Evolutionary conservation across 2,329 filamentous ascomycete species (phyloP).

Genomic region (Trichoderma koningii): DNA sequence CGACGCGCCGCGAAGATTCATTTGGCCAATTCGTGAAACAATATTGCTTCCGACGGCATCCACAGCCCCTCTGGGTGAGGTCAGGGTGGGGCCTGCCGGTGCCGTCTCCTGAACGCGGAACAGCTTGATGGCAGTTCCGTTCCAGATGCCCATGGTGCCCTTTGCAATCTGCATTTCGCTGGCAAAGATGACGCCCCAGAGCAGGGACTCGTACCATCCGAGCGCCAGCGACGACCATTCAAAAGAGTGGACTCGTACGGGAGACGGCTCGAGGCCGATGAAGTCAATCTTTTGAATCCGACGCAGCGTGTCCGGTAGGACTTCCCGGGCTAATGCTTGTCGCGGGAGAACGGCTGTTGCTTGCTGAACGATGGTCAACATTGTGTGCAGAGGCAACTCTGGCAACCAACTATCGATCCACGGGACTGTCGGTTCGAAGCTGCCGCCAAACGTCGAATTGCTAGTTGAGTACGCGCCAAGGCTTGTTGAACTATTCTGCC

Average conservation of each 20-base stretch:
- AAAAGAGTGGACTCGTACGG: constrained; percentile 81
- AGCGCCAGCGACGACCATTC: constrained; percentile 90
- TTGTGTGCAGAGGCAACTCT: constrained; percentile 84
- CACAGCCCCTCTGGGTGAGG: constrained; percentile 84
- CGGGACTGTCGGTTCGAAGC: constrained; percentile 74
- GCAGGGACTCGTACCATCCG: constrained; percentile 92
- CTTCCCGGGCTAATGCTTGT: constrained; percentile 48
- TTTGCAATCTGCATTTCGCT: constrained; percentile 85
- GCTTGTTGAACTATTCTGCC: constrained; percentile 87
- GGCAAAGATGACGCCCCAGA: constrained; percentile 92
- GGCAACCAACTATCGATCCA: constrained; percentile 98
- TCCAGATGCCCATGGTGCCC: constrained; percentile 92
- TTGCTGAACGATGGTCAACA: constrained; percentile 74
- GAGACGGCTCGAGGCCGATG: constrained; percentile 71
- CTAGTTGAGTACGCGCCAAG: constrained; percentile 66
- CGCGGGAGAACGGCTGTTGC: constrained; percentile 59
- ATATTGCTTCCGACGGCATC: constrained; percentile 91
- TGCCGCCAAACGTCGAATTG: constrained; percentile 55
- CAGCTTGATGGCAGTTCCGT: constrained; percentile 81
- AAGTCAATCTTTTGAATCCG: constrained; percentile 64
- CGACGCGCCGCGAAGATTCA: constrained; percentile 64
- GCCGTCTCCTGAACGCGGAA: constrained; percentile 89
- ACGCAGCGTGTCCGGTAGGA: constrained; percentile 50
- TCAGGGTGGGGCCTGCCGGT: constrained; percentile 75
- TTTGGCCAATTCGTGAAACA: constrained; percentile 79